Conservation (phyloP, 495 filamentous ascomycete species). For the Zalerion maritima region DNA sequence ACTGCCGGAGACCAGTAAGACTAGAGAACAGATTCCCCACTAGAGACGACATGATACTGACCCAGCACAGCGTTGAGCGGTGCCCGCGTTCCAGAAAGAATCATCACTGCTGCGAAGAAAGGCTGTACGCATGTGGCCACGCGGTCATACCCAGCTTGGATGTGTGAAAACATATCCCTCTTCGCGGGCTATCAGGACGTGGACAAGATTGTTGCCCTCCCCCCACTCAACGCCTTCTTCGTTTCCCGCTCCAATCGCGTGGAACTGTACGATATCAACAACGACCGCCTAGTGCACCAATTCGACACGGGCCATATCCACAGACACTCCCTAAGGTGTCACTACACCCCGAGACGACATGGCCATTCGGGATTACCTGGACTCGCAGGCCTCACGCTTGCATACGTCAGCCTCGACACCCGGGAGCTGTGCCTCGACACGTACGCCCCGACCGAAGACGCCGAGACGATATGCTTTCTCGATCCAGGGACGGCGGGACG, state of each 20-base stretch:
- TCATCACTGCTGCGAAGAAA: no score
- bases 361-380: conserved; percentile 33
- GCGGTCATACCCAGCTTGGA: no score
- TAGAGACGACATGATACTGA: no score
- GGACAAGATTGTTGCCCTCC: conserved; percentile 21
- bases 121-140: no score
- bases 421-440: conserved; percentile 41
- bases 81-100: no score
- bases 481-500: conserved; percentile 9
- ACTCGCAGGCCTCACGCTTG: conserved; percentile 36
- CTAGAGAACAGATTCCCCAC: no score
- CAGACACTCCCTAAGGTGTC: conserved; percentile 34
- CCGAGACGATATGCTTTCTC: conserved; percentile 25
- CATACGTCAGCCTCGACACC: conserved; percentile 36
- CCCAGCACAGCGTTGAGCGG: no score
- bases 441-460: conserved; percentile 33
- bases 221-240: conserved; percentile 33
- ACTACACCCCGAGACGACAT: conserved; percentile 28
- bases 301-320: conserved; percentile 42
- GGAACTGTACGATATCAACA: conserved; percentile 38
- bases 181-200: conserved; percentile 5
- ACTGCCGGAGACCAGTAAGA: conserved; percentile 26
- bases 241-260: conserved; percentile 31
- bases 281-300: conserved; percentile 35
- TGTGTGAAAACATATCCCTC: no score